phyloP scores from a whole-genome alignment of 306 rosid genomes.

The Citrullus mucosospermus region DNA sequence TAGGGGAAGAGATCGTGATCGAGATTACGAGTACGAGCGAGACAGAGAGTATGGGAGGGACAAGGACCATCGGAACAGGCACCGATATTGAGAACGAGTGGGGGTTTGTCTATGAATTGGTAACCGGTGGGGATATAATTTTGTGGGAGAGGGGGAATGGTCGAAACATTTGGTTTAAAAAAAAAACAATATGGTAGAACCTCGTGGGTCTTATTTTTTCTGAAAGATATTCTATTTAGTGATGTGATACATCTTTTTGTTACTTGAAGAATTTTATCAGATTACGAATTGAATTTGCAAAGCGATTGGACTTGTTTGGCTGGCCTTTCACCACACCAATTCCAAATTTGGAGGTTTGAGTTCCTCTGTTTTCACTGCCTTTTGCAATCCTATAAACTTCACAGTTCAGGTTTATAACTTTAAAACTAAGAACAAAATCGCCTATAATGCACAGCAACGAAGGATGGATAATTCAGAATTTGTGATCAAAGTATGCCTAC shows the following conservation, averaged over 20 bases:
- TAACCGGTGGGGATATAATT: not conserved
- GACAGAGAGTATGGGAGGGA: conserved; percentile 24
- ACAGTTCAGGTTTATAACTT: too few relatives aligned
- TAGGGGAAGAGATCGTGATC: conserved; percentile 59
- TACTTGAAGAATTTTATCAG: not conserved
- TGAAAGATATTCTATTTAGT: not conserved
- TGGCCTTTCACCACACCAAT: not conserved
- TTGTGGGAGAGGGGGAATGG: not conserved
- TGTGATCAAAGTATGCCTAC: too few relatives aligned
- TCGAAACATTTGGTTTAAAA: not conserved
- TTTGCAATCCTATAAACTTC: not conserved
- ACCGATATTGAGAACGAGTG: conserved; percentile 4
- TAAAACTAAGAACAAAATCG: too few relatives aligned
- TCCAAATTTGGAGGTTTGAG: not conserved
- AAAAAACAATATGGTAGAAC: not conserved
- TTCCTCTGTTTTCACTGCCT: not conserved
- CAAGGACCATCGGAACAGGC: conserved; percentile 42
- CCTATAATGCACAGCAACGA: too few relatives aligned
- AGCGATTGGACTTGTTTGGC: not conserved
- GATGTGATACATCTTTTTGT: not conserved
- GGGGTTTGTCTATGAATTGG: not conserved
- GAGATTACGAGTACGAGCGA: conserved; percentile 65
- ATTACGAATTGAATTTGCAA: not conserved
- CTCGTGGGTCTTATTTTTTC: not conserved
- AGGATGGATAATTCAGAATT: too few relatives aligned